Base-by-base conservation (phyloP, 441 rosid genomes). In the Croton laevigatus region DNA sequence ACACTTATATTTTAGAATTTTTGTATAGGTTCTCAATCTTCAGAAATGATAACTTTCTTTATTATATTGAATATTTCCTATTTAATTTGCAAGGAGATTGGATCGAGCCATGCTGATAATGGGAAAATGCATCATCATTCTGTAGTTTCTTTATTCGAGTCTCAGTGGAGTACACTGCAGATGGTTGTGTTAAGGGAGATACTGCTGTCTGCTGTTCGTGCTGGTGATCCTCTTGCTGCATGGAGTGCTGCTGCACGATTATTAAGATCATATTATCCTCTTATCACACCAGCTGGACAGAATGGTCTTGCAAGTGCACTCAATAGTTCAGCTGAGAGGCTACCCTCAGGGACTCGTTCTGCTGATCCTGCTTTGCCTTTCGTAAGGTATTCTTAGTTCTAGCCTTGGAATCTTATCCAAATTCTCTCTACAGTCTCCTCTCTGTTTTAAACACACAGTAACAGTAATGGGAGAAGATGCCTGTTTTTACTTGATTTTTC, bases 181-280 rank as follows among this genome's bases (percentile, higher is more conserved):
- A 95, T 95, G 99, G 98, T 95, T 81, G 99, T 95, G 67, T 81
- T 95, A 70, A 85, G 97, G 81, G 99, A 95, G 88, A 89, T 95
- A 86, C 81, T 93, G 75, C 87, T 93, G 69, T 91, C 99, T 81
- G 92, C 99, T 77, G 95, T 89, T 85, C 93, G 98, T 66, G 97
- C 98, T 46, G 96, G 92, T 71, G 98, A 95, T 83, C 99, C 98
- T 75, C 91, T 93, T 79, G 86, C 91, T 78, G 97, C 99, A 5
- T 93, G 99, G 99, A 93, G 97, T 68, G 98, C 98, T 71, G 98
- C 98, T 78, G 97, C 99, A 55, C 89, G 98, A 78, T 88, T 95
- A 32, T 80, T 95, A 70, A 84, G 99, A 81, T 91, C 92, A 69
- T 90, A 91, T 79, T 93, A 95, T 79, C 99, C 98, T 78, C 85